Evolutionary conservation across 352 stramenopile species (phyloP).

Genomic region (Vaucheria bursata): DNA sequence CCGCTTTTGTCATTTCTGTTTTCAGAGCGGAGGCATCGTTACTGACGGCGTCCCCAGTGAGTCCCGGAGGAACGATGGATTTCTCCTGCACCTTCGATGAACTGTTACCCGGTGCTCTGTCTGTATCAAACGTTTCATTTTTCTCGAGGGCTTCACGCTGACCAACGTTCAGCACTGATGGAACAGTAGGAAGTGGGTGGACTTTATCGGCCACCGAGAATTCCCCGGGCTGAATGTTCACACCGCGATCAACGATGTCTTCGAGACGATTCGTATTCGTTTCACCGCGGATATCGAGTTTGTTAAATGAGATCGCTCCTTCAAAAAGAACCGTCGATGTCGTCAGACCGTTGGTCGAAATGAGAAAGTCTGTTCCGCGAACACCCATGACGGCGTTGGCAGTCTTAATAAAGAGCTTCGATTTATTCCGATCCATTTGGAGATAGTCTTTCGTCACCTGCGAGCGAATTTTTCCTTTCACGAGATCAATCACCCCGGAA

Average conservation of each 20-base stretch:
- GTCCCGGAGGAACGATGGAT: neutral
- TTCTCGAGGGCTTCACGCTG: neutral
- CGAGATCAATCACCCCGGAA: neutral
- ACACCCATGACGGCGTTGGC: neutral
- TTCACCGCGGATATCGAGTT: neutral
- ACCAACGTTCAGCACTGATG: neutral
- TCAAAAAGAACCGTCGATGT: neutral
- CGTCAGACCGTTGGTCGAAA: neutral
- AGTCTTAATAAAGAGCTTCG: constrained; percentile 2
- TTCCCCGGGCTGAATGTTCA: neutral
- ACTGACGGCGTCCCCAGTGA: neutral
- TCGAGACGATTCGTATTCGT: neutral
- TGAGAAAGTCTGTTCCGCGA: neutral
- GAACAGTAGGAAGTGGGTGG: neutral
- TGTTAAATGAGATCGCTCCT: neutral
- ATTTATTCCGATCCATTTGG: neutral
- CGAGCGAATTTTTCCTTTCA: neutral
- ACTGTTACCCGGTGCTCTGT: neutral
- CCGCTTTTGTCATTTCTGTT: neutral
- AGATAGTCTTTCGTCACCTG: neutral
- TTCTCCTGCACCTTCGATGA: neutral
- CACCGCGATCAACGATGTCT: neutral
- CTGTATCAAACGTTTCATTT: neutral
- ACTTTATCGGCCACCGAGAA: neutral
- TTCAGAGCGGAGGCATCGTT: neutral